Evolutionary conservation across 2,329 filamentous ascomycete species (phyloP), one percentile per base, ranked within the genome.

Genomic region (Byssochlamys sp.): DNA sequence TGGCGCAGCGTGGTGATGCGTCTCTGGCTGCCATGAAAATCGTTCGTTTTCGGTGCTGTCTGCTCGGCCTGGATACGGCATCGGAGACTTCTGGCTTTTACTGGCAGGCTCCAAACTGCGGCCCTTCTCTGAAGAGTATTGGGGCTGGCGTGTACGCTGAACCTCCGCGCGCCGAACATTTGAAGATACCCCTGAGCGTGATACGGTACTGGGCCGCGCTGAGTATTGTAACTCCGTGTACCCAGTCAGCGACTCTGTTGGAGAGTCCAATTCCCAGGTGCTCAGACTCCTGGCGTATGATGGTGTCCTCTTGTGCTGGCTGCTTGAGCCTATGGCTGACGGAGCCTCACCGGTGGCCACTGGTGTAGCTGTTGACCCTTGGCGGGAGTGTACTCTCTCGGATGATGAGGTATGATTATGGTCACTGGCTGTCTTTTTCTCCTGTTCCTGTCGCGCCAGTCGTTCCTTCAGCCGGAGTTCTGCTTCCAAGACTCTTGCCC

Each of bases 401-500:
- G 49, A 51, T 7, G 55, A 55, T 55, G 61, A 56, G 55, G 53
- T 52, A 54, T 48, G 53, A 50, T 52, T 31, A 28, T 31, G 49
- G 27, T 59, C 55, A 50, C 59, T 59, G 12, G 29, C 57, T 35
- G 58, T 39, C 60, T 45, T n/a, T 19, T 54, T 62, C 27, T 66
- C 64, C 7, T 62, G 62, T 26, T 70, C 67, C 35, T 67, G 65
- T 27, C 65, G 67, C 29, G 70, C 69, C 57, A 75, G 67, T 3
- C 70, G 68, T 67, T 92, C 86, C 64, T 85, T 83, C 19, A 86
- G 82, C 50, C 83, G 82, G 63, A 85, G 80, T 71, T 96, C 92
- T 4, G 90, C 90, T 66, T 92, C 88, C 69, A 91, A 83, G 3
- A 92, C 84, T 52, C 90, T 83, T 7, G 91, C 90, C 62, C 92